Base-by-base conservation (phyloP, 345 rosid genomes). In the Hypericum perforatum region DNA sequence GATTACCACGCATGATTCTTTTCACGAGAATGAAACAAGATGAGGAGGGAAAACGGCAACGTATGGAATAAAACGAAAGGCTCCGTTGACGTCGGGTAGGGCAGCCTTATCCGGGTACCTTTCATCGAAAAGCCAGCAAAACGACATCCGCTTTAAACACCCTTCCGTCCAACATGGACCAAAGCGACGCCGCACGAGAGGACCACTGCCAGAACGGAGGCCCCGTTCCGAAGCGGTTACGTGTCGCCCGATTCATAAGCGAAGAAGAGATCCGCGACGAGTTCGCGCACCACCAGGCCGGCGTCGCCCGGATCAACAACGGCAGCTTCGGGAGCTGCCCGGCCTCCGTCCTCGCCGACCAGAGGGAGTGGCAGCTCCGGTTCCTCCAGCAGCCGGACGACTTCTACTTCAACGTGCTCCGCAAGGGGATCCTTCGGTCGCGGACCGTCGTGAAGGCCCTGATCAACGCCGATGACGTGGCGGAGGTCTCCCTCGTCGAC, bases 301-400 rank as follows among this genome's bases (percentile, higher is more conserved):
- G 70, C 40, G 48, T 82, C 7, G 82, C 87, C 13, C 63, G 87
- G 43, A 75, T 85, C 70, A 85, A 85, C 67, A 85, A 82, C 76
- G 95, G 90, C 14, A 85, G 95, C 74, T 85, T 76, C 68, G 95
- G 95, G 4, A 72, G 90, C 67, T 85, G 90, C 41, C 95, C 90
- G 0, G 49, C 73, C 38, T 82, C 90, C 7, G 78, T 85, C 7
- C 77, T 85, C 15, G 77, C 64, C 5, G 70, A 70, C 5, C 87
- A 82, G 52, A 70, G 76, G 14, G 58, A 59, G 14, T 82, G 83
- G 95, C 90, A 82, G 74, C 71, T 73, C 14, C 71, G 68, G 43
- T 82, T 61, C 63, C 85, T 85, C 13, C 70, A 70, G 41, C 90
- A 85, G 44, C 95, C 95, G 0, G 90, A 85, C 43, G 85, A 79